A percentile compares a stretch with the other conserved stretches of the same genome.
Evolutionary conservation across 371 early-diverging fungal genomes (phyloP).

Genomic region (Syncephalastrum monosporum): DNA sequence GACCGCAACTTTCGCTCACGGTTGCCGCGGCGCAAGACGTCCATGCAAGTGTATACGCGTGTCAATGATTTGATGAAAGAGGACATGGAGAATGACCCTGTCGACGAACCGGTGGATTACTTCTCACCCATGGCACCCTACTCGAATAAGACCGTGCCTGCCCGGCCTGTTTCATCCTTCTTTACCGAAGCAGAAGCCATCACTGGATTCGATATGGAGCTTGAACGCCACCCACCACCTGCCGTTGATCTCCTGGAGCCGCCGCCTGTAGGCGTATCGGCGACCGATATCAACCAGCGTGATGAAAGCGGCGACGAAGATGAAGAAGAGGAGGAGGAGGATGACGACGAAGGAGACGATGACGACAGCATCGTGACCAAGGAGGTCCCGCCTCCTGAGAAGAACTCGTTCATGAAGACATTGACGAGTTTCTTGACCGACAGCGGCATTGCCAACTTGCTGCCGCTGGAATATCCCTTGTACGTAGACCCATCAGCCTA

Average conservation of each 20-base stretch:
- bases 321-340: constrained; percentile 2
- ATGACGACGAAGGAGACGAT: background rate
- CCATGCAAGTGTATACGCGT: constrained; percentile 64
- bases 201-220: constrained; percentile 17
- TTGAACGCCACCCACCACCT: constrained; percentile 24
- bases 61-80: constrained; percentile 64
- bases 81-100: constrained; percentile 61
- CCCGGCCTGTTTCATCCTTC: background rate
- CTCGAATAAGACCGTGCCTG: constrained; percentile 18
- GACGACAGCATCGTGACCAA: background rate
- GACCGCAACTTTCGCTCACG: constrained; percentile 32
- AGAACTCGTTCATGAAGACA: constrained; percentile 75
- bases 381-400: constrained; percentile 24
- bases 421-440: constrained; percentile 77
- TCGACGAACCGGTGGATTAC: constrained; percentile 34
- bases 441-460: constrained; percentile 53
- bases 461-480: constrained; percentile 76
- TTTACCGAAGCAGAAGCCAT: constrained; percentile 15
- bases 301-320: constrained; percentile 2
- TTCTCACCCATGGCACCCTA: constrained; percentile 43
- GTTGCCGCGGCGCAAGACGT: constrained; percentile 50
- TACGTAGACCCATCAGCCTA: constrained; percentile 29
- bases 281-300: constrained; percentile 7
- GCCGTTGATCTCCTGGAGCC: constrained; percentile 37
- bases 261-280: constrained; percentile 16